A percentile compares a stretch with the other conserved stretches of the same genome.
These are phyloP conservation scores for Aspergillus versicolor DNA, from an alignment of 2,329 filamentous ascomycete genomes.

Conservation along the genomic window DNA sequence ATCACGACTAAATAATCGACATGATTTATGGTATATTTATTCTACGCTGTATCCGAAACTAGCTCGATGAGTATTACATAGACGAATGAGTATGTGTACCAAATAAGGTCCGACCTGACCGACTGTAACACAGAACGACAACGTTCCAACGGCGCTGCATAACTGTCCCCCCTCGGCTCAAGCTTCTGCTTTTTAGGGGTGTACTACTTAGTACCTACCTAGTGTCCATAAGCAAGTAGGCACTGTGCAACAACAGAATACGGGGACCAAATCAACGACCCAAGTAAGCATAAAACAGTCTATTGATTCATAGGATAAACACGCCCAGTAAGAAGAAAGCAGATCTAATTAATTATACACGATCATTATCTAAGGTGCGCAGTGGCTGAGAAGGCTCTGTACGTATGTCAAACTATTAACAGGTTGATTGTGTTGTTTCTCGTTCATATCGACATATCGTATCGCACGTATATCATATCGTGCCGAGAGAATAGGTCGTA, in stretches of 20 bases:
- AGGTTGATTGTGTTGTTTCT: background rate
- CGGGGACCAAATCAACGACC: too few relatives aligned
- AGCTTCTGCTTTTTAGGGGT: too few relatives aligned
- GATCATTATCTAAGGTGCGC: background rate
- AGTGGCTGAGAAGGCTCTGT: background rate
- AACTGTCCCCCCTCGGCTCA: too few relatives aligned
- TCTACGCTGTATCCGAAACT: background rate
- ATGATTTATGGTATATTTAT: background rate
- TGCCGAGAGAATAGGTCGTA: too few relatives aligned
- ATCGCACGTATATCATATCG: background rate
- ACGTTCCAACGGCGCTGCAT: too few relatives aligned
- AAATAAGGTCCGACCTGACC: background rate
- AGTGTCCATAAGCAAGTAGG: background rate
- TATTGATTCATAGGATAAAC: background rate
- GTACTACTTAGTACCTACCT: too few relatives aligned
- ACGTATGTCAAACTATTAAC: background rate
- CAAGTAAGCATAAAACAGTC: background rate
- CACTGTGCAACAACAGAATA: background rate
- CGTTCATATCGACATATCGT: background rate
- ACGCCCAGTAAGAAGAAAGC: background rate
- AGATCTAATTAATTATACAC: background rate
- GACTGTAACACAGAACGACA: background rate
- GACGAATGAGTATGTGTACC: background rate
- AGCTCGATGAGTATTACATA: too few relatives aligned
- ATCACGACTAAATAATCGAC: too few relatives aligned